phyloP scores from a whole-genome alignment of 768 basidiomycete genomes.

The Neoboletus brunneissimus region DNA sequence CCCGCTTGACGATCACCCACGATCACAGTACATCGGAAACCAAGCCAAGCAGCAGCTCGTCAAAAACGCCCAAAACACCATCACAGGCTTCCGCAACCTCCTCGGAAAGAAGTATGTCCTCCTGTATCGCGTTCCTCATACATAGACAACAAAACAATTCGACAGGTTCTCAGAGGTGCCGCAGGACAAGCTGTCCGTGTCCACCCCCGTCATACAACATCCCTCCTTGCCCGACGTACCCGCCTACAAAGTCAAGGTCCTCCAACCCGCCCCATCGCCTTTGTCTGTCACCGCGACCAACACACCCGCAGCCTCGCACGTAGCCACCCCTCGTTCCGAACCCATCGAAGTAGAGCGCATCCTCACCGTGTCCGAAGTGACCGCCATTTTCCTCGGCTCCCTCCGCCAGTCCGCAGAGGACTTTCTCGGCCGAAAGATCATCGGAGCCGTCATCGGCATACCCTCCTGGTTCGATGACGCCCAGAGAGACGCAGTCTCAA shows the following conservation, averaged over 20 bases:
- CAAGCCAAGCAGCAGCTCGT: conserved; percentile 93
- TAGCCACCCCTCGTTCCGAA: conserved; percentile 70
- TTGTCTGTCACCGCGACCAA: conserved; percentile 52
- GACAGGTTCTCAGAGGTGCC: conserved; percentile 73
- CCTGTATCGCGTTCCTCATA: background rate
- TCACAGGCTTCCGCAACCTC: conserved; percentile 90
- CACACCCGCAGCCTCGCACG: conserved; percentile 64
- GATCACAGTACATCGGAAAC: conserved; percentile 86
- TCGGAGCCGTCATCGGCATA: conserved; percentile 80
- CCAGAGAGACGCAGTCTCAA: conserved; percentile 68
- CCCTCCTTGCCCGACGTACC: conserved; percentile 67
- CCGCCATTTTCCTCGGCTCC: conserved; percentile 80
- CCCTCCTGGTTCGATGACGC: conserved; percentile 70
- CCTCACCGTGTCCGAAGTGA: conserved; percentile 79
- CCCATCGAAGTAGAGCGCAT: conserved; percentile 65
- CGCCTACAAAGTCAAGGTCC: conserved; percentile 80
- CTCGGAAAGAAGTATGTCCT: conserved; percentile 80
- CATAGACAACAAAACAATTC: background rate
- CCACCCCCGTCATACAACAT: conserved; percentile 76
- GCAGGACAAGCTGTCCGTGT: conserved; percentile 46
- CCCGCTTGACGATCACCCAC: conserved; percentile 1
- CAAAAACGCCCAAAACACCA: conserved; percentile 92
- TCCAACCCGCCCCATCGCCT: conserved; percentile 74
- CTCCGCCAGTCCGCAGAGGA: conserved; percentile 86
- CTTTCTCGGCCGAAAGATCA: conserved; percentile 78